These are phyloP conservation scores for Boletus sp. DNA, from an alignment of 768 basidiomycete species.

Conservation along the genomic window DNA sequence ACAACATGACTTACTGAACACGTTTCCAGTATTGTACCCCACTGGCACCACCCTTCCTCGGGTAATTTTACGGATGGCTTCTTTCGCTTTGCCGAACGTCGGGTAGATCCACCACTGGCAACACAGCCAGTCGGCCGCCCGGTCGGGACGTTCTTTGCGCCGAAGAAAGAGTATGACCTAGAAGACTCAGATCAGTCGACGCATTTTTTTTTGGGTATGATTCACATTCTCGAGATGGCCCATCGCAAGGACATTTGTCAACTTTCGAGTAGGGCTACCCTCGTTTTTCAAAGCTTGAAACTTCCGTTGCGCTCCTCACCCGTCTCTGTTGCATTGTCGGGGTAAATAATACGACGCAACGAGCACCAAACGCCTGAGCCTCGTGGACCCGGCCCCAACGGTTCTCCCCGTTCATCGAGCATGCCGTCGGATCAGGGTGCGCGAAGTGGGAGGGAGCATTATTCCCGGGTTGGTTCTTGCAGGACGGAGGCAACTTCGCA, in stretches of 20 bases:
- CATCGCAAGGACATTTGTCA: background rate
- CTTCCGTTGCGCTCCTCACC: background rate
- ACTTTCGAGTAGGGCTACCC: background rate
- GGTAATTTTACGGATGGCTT: background rate
- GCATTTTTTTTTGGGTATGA: background rate
- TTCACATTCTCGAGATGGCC: constrained; percentile 10
- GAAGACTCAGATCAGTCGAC: constrained; percentile 1
- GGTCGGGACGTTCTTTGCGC: constrained; percentile 7
- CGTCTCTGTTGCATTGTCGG: background rate
- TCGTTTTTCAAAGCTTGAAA: background rate
- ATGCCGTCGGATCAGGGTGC: background rate
- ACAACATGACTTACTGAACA: background rate
- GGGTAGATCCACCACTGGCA: background rate
- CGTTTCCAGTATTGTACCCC: no score
- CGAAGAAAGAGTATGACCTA: background rate
- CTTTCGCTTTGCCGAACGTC: constrained; percentile 9
- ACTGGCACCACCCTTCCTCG: background rate
- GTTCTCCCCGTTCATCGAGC: constrained; percentile 1
- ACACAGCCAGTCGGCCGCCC: constrained; percentile 15
- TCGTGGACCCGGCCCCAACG: background rate
- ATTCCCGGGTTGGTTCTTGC: background rate
- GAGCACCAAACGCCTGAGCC: background rate
- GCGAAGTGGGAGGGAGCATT: background rate
- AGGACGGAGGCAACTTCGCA: background rate
- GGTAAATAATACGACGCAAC: background rate